Evolutionary conservation across 1,139 yeast genomes (phyloP).

Genomic region (Pichia sp.): DNA sequence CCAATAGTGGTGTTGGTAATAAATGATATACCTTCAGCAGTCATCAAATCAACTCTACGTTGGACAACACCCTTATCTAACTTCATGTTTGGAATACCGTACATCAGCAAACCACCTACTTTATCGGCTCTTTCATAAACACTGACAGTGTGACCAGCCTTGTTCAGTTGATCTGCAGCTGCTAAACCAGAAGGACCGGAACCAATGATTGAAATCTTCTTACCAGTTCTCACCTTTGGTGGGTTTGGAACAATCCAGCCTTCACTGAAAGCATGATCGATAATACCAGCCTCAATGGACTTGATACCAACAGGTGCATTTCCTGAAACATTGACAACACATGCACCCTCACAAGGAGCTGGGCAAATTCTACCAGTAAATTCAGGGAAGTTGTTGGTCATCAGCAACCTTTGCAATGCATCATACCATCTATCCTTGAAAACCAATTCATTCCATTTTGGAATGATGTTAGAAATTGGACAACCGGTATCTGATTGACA

Average conservation of each 20-base stretch:
- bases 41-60: slow-evolving; percentile 87
- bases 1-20: slow-evolving; percentile 77
- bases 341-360: slow-evolving; percentile 98
- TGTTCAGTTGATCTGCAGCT: slow-evolving; percentile 93
- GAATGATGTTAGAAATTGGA: slow-evolving; percentile 94
- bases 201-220: slow-evolving; percentile 80
- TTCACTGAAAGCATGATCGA: slow-evolving; percentile 92
- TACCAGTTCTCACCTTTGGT: slow-evolving; percentile 78
- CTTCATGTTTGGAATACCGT: slow-evolving; percentile 99
- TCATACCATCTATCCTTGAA: slow-evolving; percentile 94
- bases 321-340: slow-evolving; percentile 83
- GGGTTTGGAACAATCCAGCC: slow-evolving; percentile 93
- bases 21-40: slow-evolving; percentile 84
- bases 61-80: slow-evolving; percentile 88
- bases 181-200: slow-evolving; percentile 98
- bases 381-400: slow-evolving; percentile 98
- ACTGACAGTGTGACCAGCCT: slow-evolving; percentile 89
- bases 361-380: slow-evolving; percentile 98
- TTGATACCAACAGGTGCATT: slow-evolving; percentile 96
- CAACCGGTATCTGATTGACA: slow-evolving; percentile 98
- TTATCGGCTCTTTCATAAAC: slow-evolving; percentile 93
- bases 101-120: slow-evolving; percentile 96
- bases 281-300: slow-evolving; percentile 92
- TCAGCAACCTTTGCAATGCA: slow-evolving; percentile 84
- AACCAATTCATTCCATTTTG: slow-evolving; percentile 96